These are phyloP conservation scores for Paecilomyces sp. DNA, from an alignment of 2,329 filamentous ascomycete genomes.

Conservation along the genomic window DNA sequence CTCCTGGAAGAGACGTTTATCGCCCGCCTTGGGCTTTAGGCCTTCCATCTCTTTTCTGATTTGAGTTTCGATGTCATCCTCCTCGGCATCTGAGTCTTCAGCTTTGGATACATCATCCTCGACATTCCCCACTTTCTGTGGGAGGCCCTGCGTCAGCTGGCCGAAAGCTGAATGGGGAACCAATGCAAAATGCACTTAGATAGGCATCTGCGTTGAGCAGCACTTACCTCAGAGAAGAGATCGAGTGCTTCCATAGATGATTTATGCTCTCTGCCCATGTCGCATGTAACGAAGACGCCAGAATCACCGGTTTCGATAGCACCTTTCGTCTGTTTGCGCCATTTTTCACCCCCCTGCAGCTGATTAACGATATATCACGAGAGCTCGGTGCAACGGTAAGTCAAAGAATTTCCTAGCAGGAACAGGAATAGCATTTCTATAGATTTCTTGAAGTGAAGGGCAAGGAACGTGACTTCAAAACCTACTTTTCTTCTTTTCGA, in stretches of 20 bases:
- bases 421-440: neutral
- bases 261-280: slow-evolving; percentile 54
- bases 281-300: slow-evolving; percentile 58
- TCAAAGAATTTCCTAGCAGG: neutral
- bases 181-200: slow-evolving; percentile 5
- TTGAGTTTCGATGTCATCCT: slow-evolving; percentile 53
- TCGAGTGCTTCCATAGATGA: slow-evolving; percentile 52
- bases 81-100: slow-evolving; percentile 26
- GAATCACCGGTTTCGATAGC: slow-evolving; percentile 44
- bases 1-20: slow-evolving; percentile 43
- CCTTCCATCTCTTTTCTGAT: slow-evolving; percentile 52
- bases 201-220: slow-evolving; percentile 1
- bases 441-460: neutral
- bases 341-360: slow-evolving; percentile 21
- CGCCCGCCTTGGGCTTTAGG: slow-evolving; percentile 41
- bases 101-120: slow-evolving; percentile 10
- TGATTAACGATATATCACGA: slow-evolving; percentile 1
- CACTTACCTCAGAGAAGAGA: slow-evolving; percentile 48
- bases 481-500: slow-evolving; percentile 29
- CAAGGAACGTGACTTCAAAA: neutral
- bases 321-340: slow-evolving; percentile 17
- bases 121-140: slow-evolving; percentile 11
- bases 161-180: neutral
- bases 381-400: slow-evolving; percentile 1
- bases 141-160: neutral